Evolutionary conservation across 306 rosid species (phyloP).

Genomic region (Coriaria nepalensis): DNA sequence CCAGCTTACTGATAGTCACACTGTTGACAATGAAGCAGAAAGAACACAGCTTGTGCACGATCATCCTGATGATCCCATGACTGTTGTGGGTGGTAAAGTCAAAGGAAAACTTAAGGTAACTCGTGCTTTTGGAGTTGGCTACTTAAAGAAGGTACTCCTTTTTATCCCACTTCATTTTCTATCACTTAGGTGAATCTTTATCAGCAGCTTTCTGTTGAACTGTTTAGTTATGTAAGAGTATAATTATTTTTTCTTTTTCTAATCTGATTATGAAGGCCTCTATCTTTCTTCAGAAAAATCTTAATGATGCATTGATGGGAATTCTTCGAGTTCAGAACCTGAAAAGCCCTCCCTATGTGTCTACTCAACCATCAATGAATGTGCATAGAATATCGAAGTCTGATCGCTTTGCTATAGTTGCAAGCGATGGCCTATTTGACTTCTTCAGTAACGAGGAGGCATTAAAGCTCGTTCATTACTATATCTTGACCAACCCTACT

Average conservation of each 20-base stretch:
- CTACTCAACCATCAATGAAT: slow-evolving; percentile 63
- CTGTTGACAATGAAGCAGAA: slow-evolving; percentile 67
- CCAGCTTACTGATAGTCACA: slow-evolving; percentile 87
- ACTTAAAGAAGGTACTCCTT: slow-evolving; percentile 68
- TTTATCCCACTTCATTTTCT: too few species aligned
- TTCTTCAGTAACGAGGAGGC: slow-evolving; percentile 86
- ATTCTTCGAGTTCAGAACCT: slow-evolving; percentile 86
- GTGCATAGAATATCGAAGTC: slow-evolving; percentile 59
- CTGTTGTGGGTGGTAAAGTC: slow-evolving; percentile 58
- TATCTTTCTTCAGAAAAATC: slow-evolving; percentile 41
- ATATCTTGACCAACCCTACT: slow-evolving; percentile 50
- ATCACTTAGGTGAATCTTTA: too few species aligned
- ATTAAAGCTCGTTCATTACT: slow-evolving; percentile 59
- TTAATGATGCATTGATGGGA: slow-evolving; percentile 97
- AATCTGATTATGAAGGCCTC: slow-evolving; percentile 8
- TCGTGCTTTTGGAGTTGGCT: slow-evolving; percentile 98
- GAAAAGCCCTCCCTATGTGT: slow-evolving; percentile 79
- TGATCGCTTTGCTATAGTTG: slow-evolving; percentile 70
- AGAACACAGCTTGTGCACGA: slow-evolving; percentile 41
- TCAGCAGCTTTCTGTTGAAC: too few species aligned
- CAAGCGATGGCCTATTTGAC: slow-evolving; percentile 94
- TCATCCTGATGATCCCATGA: slow-evolving; percentile 77
- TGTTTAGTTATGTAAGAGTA: not conserved
- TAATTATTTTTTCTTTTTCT: not conserved
- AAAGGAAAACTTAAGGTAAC: slow-evolving; percentile 93